Conservation (phyloP, 2,329 filamentous ascomycete genomes). For the Chrysosporium queenslandicum region DNA sequence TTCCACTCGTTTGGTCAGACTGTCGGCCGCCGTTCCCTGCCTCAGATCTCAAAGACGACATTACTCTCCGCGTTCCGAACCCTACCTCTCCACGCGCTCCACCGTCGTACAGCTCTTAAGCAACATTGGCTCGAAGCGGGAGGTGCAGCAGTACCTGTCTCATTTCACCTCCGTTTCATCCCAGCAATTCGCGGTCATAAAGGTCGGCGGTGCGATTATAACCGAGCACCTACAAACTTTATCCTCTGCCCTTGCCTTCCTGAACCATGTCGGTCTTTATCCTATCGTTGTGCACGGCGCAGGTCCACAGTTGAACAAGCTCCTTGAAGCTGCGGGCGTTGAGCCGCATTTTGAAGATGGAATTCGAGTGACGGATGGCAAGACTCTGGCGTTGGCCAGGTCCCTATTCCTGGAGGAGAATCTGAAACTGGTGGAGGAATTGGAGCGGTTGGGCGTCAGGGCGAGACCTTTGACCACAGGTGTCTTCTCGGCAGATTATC, state of each 20-base stretch:
- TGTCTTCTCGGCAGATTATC: slow-evolving; percentile 85
- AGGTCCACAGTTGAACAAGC: slow-evolving; percentile 86
- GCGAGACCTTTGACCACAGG: slow-evolving; percentile 81
- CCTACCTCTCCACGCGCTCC: slow-evolving; percentile 57
- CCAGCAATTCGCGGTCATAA: slow-evolving; percentile 96
- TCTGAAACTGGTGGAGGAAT: slow-evolving; percentile 75
- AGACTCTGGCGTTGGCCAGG: slow-evolving; percentile 81
- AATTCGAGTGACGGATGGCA: slow-evolving; percentile 88
- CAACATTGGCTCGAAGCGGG: slow-evolving; percentile 90
- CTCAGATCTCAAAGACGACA: slow-evolving; percentile 30
- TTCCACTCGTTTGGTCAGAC: slow-evolving; percentile 5
- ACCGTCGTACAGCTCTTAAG: slow-evolving; percentile 85
- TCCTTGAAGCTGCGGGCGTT: slow-evolving; percentile 80
- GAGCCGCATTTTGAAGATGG: slow-evolving; percentile 95
- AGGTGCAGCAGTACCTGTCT: slow-evolving; percentile 94
- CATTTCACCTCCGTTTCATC: slow-evolving; percentile 95
- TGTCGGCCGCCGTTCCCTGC: slow-evolving; percentile 21
- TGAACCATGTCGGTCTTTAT: slow-evolving; percentile 89
- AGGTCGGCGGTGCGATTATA: slow-evolving; percentile 92
- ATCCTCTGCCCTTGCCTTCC: slow-evolving; percentile 76
- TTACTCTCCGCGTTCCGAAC: slow-evolving; percentile 40
- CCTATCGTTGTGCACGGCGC: slow-evolving; percentile 93
- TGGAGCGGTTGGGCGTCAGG: slow-evolving; percentile 81
- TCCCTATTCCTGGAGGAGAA: slow-evolving; percentile 95
- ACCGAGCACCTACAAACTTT: slow-evolving; percentile 89